A percentile compares a stretch with the other conserved stretches of the same genome.
Conservation (phyloP, 345 rosid genomes). For the Aquilaria sinensis region DNA sequence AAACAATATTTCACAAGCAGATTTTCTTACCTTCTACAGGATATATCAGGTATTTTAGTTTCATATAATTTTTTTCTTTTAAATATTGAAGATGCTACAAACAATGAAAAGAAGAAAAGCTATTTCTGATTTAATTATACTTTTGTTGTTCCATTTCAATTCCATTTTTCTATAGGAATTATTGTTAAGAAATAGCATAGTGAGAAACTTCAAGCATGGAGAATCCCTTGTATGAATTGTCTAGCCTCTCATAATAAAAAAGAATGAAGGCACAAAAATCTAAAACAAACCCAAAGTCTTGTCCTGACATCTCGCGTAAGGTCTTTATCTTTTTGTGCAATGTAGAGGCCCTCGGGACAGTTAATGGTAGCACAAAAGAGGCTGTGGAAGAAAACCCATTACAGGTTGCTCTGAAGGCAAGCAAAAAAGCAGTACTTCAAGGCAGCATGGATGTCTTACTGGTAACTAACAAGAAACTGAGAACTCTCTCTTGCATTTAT, state of each 20-base stretch:
- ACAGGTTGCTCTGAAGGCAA: constrained; percentile 61
- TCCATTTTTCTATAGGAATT: no score
- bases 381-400: constrained; percentile 46
- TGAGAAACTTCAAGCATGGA: no score
- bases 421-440: constrained; percentile 73
- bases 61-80: not conserved
- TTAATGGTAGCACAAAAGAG: constrained; percentile 49
- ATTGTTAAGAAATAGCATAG: no score
- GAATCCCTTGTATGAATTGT: no score
- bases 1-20: constrained; percentile 57
- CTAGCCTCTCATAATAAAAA: no score
- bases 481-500: constrained; percentile 3
- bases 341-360: constrained; percentile 59
- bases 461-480: constrained; percentile 36
- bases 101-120: no score
- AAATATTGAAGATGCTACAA: constrained; percentile 4
- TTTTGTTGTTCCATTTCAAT: no score
- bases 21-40: constrained; percentile 65
- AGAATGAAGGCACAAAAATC: no score
- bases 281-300: no score
- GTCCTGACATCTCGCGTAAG: no score
- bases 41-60: constrained; percentile 70
- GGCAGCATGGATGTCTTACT: constrained; percentile 77
- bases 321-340: constrained; percentile 10
- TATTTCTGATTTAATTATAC: no score